Evolutionary conservation across 2,329 filamentous ascomycete genomes (phyloP), one percentile per base, ranked within the genome.

Genomic region (Penicillium sp.): DNA sequence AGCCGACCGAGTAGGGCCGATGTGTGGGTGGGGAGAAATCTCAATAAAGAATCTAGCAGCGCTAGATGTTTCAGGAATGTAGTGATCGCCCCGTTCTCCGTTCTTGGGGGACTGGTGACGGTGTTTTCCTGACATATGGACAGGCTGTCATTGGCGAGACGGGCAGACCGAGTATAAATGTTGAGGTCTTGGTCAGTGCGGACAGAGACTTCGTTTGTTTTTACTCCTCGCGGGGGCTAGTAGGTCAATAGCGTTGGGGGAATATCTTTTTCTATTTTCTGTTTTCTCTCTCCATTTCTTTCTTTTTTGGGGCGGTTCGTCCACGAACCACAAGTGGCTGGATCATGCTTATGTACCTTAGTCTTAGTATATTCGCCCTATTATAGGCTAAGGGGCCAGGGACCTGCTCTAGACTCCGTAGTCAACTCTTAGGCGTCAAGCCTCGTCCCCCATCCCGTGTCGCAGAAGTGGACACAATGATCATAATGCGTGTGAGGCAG

Each of bases 41-140:
- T 61, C 1, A 64, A 65, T 7, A 67, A 70, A 39, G 67, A 65
- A 62, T 68, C 63, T 32, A 64, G 7, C 29, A 34, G 21, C 27
- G 29, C 46, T 48, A 37, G 24, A 42, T 42, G 15, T 17, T 70
- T 72, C 41, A 72, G 69, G 68, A 56, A 72, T 17, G 72, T 67
- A 3, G 52, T 69, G 9, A 18, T 64, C 2, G 64, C 68, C 1
- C 51, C 71, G 6, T 18, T 50, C 36, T 54, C 64, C 29, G 67
- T 55, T 23, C 52, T 65, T 39, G 58, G 64, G 52, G 10, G 24
- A 27, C 6, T 27, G 24, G 6, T 6, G 24, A 27, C 21, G 17
- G 24, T 42, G 39, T 8, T 42, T 29, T 42, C 29, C 24, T 42
- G 39, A 42, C 39, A 42, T 42, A 42, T 42, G 29, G 26, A 13